phyloP scores from a whole-genome alignment of 306 rosid species.

The Nissolia schottii region DNA sequence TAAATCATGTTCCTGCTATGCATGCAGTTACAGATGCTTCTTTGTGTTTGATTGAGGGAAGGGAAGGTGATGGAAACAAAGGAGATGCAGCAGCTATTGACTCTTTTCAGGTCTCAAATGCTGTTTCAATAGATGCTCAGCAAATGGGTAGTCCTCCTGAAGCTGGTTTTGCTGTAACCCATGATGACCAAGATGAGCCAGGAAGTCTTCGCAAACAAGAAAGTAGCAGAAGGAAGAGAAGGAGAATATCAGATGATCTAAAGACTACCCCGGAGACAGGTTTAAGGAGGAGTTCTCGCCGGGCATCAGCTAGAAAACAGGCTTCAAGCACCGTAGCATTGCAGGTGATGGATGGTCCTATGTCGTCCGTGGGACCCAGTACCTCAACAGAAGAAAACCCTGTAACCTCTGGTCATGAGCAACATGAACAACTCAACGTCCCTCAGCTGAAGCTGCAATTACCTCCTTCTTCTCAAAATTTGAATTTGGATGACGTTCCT shows the following conservation, averaged over 20 bases:
- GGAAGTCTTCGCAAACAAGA: slow-evolving; percentile 43
- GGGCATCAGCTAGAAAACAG: slow-evolving; percentile 54
- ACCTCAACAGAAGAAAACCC: slow-evolving; percentile 59
- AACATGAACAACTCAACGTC: slow-evolving; percentile 37
- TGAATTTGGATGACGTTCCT: slow-evolving; percentile 67
- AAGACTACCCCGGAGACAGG: slow-evolving; percentile 45
- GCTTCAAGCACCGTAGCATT: slow-evolving; percentile 15
- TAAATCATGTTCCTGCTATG: slow-evolving; percentile 3
- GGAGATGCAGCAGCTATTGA: slow-evolving; percentile 33
- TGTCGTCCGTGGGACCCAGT: slow-evolving; percentile 49
- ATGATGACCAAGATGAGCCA: slow-evolving; percentile 37
- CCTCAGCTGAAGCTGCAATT: slow-evolving; percentile 53
- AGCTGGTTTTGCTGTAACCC: slow-evolving; percentile 33
- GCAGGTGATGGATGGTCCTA: slow-evolving; percentile 37
- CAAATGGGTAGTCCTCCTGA: slow-evolving; percentile 47
- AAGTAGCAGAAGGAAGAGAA: slow-evolving; percentile 59
- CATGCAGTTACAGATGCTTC: slow-evolving; percentile 21
- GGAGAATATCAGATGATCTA: slow-evolving; percentile 39
- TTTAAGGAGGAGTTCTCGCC: slow-evolving; percentile 94
- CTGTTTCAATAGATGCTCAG: slow-evolving; percentile 30
- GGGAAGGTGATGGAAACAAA: slow-evolving; percentile 25
- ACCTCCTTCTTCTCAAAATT: slow-evolving; percentile 78
- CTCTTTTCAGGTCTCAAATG: slow-evolving; percentile 28
- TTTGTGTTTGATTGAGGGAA: slow-evolving; percentile 30
- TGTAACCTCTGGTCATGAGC: slow-evolving; percentile 31